Evolutionary conservation across 2,329 filamentous ascomycete species (phyloP), one percentile per base, ranked within the genome.

Genomic region (Massarina eburnea): DNA sequence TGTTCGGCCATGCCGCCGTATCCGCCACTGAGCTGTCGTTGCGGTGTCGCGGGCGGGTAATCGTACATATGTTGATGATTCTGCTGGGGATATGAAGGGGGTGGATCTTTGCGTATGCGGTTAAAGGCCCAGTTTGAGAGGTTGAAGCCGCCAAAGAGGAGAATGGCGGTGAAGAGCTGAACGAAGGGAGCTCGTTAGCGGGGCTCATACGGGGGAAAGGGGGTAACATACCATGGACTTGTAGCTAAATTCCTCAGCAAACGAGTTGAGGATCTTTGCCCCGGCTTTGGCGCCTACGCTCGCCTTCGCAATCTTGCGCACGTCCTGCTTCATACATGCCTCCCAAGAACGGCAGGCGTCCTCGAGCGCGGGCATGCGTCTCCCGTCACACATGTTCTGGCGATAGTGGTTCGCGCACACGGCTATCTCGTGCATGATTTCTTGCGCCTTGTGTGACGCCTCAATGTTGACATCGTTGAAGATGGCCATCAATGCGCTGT

Each of bases 241-340:
- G 71, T 89, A 86, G 53, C 87, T 90, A 70, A 97, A 91, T 5
- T 89, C 85, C 59, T 95, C 90, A 4, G 95, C 85, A 68, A 97
- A 96, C 61, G 87, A 86, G 67, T 97, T 96, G 70, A 97, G 86
- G 32, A 99, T 95, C 63, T 90, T 84, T 1, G 92, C 92, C 64
- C 96, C 88, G 20, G 91, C 94, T 62, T 89, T 86, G 4, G 90
- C 91, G 15, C 87, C 89, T 30, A 96, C 83, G 60, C 85, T 86
- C 33, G 92, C 86, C 29, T 86, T 80, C 55, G 89, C 91, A 45
- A 96, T 83, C 45, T 83, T 83, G 35, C 84, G 79, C 0, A 91
- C 85, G 61, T 96, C 89, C 54, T 86, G 83, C 54, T 85, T 84
- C 89, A 96, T 96, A 71, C 94, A 97, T 24, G 82, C 76, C 53